Conservation (phyloP, 176 grass and related monocot genomes). For the Luzula sylvatica region DNA sequence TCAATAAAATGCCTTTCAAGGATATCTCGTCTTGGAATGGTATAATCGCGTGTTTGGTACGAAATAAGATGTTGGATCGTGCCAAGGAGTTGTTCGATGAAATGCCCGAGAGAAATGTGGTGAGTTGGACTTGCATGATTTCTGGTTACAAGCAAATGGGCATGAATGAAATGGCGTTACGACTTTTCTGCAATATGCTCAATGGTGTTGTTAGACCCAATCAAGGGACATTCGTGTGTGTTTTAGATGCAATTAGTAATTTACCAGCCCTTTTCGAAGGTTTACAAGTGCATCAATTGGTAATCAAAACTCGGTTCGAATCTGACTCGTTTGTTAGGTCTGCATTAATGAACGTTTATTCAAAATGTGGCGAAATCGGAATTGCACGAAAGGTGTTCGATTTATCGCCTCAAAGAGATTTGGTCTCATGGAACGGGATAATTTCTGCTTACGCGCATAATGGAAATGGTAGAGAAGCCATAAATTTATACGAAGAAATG, state of each 20-base stretch:
- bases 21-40: slow-evolving; percentile 40
- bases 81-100: slow-evolving; percentile 31
- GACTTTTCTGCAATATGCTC: slow-evolving; percentile 46
- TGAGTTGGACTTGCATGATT: slow-evolving; percentile 73
- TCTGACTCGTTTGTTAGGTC: slow-evolving; percentile 49
- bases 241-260: slow-evolving; percentile 49
- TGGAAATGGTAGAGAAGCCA: slow-evolving; percentile 49
- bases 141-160: slow-evolving; percentile 46
- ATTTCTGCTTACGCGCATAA: slow-evolving; percentile 62
- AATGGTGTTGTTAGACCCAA: slow-evolving; percentile 42
- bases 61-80: slow-evolving; percentile 35
- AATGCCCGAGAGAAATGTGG: slow-evolving; percentile 40
- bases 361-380: slow-evolving; percentile 68
- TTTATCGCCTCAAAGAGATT: slow-evolving; percentile 41
- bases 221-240: slow-evolving; percentile 56
- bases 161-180: slow-evolving; percentile 45
- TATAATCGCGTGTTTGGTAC: slow-evolving; percentile 43
- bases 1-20: slow-evolving; percentile 26
- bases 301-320: slow-evolving; percentile 57
- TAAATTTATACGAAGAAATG: slow-evolving; percentile 49
- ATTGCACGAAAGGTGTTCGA: slow-evolving; percentile 54
- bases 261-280: slow-evolving; percentile 50
- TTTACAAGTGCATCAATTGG: slow-evolving; percentile 62
- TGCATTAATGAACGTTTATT: slow-evolving; percentile 47
- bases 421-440: slow-evolving; percentile 70